Evolutionary conservation across 371 early-diverging fungal genomes (phyloP), one percentile per base, ranked within the genome.

Genomic region (Mortierella sp.): DNA sequence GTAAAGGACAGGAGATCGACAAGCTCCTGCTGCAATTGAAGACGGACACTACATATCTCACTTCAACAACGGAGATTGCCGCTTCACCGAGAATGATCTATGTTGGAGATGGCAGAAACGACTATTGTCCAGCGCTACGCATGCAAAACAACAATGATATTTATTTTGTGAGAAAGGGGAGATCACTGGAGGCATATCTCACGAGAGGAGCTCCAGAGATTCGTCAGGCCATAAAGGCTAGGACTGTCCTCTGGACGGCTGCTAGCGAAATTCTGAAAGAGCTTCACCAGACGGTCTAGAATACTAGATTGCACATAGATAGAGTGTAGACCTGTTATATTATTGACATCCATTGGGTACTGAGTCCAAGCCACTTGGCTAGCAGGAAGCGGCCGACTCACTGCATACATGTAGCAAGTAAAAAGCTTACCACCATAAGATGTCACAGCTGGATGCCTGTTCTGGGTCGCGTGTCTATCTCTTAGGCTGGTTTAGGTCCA

Each of bases 61-160:
- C 15, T n/a, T 27, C 50, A 15, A 17, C 44, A 32, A 37, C 1
- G 5, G 8, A 8, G 7, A 32, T 43, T 6, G 31, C 23, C 2
- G 8, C 24, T 23, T 21, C 44, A 7, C 12, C 39, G 28, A 57
- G 54, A 50, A 64, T 75, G 60, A 30, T 75, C 14, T 75, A 69
- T 44, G 76, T 75, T 1, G 76, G 69, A 24, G 76, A 75, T 37
- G 76, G 69, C n/a, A 50, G 48, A n/a, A 75, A 75, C 26, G 69
- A 75, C 39, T 75, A 75, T 46, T 75, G 76, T 42, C 76, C 76
- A 23, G 69, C 69, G 23, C 56, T 75, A 21, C 54, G 76, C 7
- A 58, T 69, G 57, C 14, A 50, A 30, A 50, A 21, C 21, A 15
- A 9, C 11, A 37, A 58, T 4, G 76, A 69, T 47, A 34, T 64